Percentiles rank a stretch among this genome's conserved stretches.
phyloP scores from a whole-genome alignment of 2,329 filamentous ascomycete genomes.

The Colletotrichum sp. region DNA sequence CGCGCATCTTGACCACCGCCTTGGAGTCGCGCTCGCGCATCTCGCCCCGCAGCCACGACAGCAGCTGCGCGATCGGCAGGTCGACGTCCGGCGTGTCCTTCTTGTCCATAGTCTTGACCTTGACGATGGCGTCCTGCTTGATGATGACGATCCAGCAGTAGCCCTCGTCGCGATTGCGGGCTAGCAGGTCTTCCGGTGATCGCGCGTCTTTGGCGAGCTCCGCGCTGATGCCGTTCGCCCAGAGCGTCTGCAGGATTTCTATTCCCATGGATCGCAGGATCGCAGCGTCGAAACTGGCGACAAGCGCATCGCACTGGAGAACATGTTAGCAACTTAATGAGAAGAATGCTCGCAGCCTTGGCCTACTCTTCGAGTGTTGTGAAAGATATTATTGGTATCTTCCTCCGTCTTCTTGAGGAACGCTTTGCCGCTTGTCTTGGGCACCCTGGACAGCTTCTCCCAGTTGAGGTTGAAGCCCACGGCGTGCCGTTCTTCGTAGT shows the following conservation, averaged over 20 bases:
- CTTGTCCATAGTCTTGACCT: conserved; percentile 78
- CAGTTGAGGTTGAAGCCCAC: conserved; percentile 93
- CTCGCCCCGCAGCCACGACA: conserved; percentile 82
- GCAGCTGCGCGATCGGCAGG: conserved; percentile 72
- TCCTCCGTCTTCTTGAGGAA: conserved; percentile 76
- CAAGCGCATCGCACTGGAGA: conserved; percentile 80
- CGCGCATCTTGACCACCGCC: conserved; percentile 51
- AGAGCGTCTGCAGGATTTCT: conserved; percentile 78
- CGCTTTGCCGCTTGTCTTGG: conserved; percentile 57
- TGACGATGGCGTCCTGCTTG: conserved; percentile 78
- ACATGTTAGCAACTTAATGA: neutral
- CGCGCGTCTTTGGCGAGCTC: conserved; percentile 84
- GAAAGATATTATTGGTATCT: conserved; percentile 65
- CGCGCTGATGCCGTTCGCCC: conserved; percentile 83
- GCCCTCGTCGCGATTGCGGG: conserved; percentile 76
- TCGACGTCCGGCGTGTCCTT: conserved; percentile 81
- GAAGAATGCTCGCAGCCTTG: fast-evolving
- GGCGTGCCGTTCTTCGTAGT: conserved; percentile 73
- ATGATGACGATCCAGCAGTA: conserved; percentile 91
- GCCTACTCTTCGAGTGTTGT: conserved; percentile 6
- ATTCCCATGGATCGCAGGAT: conserved; percentile 79
- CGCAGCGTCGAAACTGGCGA: conserved; percentile 83
- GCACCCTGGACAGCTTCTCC: conserved; percentile 77
- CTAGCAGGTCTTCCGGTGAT: conserved; percentile 79
- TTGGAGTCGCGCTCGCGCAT: conserved; percentile 78